These are phyloP conservation scores for Scenedesmus sp. DNA, from an alignment of 163 green algal genomes.

Conservation along the genomic window DNA sequence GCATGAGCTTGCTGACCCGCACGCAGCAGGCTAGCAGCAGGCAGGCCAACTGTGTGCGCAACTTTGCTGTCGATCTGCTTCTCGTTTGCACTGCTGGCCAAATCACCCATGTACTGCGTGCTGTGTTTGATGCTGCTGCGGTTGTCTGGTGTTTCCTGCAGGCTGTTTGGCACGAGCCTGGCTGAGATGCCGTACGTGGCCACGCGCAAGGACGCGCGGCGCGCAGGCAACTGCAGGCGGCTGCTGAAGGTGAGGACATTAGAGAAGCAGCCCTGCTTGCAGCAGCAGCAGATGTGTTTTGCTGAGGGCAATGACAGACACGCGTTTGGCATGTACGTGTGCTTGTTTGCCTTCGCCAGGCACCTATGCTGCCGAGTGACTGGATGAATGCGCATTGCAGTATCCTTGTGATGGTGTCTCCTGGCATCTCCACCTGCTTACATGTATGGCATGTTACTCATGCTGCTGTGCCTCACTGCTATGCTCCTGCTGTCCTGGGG, in stretches of 20 bases:
- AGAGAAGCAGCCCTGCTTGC: no score
- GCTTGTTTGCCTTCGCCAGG: no score
- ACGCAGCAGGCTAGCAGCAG: not conserved
- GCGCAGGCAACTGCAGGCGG: conserved; percentile 70
- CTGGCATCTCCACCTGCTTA: no score
- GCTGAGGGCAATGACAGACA: not conserved
- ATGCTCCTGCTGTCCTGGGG: conserved; percentile 45
- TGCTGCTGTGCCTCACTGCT: no score
- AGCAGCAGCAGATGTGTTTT: not conserved
- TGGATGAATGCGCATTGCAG: no score
- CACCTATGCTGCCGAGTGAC: no score
- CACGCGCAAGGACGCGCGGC: conserved; percentile 65
- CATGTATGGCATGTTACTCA: no score
- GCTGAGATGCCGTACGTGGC: conserved; percentile 77
- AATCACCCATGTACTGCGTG: no score
- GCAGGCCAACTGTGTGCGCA: no score
- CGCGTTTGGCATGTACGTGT: no score
- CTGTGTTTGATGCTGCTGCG: not conserved
- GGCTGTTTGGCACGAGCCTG: conserved; percentile 69
- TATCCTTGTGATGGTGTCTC: no score
- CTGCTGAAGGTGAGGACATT: conserved; percentile 61
- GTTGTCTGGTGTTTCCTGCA: conserved; percentile 46
- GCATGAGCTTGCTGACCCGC: not conserved
- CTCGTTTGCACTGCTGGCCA: no score
- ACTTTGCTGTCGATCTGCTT: not conserved